phyloP scores from a whole-genome alignment of 176 grass and related monocot species.

The Aegilops speltoides region DNA sequence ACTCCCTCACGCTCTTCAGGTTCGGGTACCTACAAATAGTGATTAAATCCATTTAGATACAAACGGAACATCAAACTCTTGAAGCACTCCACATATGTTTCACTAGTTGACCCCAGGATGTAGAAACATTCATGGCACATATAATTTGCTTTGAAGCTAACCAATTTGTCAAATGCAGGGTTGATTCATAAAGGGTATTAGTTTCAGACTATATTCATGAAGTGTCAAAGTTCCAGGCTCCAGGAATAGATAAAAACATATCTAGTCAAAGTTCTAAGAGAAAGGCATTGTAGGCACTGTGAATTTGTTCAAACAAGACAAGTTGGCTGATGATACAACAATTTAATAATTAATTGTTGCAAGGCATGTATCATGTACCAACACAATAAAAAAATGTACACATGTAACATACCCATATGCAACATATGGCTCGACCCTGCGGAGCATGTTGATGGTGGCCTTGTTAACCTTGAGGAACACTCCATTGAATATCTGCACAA shows the following conservation, averaged over 20 bases:
- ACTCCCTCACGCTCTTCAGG: slow-evolving; percentile 73
- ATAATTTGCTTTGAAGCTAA: background rate
- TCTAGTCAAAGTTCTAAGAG: background rate
- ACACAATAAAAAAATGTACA: background rate
- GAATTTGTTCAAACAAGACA: background rate
- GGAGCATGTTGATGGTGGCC: slow-evolving; percentile 84
- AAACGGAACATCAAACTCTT: background rate
- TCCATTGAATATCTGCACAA: slow-evolving; percentile 79
- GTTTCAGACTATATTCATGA: background rate
- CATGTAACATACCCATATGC: slow-evolving; percentile 70
- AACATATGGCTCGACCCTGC: slow-evolving; percentile 93
- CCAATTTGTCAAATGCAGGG: background rate
- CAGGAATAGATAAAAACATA: background rate
- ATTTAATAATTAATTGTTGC: background rate
- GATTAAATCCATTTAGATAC: background rate
- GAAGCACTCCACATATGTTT: background rate
- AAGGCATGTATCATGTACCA: background rate
- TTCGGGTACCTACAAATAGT: slow-evolving; percentile 51
- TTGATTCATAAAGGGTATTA: background rate
- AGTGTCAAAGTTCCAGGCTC: background rate
- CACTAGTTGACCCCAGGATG: background rate
- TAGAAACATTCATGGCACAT: background rate
- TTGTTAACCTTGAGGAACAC: slow-evolving; percentile 97
- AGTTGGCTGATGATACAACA: background rate
- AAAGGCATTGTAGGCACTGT: background rate